Evolutionary conservation across 1,284 basidiomycete genomes (phyloP), one percentile per base, ranked within the genome.

Genomic region (Ceratobasidium sp.): DNA sequence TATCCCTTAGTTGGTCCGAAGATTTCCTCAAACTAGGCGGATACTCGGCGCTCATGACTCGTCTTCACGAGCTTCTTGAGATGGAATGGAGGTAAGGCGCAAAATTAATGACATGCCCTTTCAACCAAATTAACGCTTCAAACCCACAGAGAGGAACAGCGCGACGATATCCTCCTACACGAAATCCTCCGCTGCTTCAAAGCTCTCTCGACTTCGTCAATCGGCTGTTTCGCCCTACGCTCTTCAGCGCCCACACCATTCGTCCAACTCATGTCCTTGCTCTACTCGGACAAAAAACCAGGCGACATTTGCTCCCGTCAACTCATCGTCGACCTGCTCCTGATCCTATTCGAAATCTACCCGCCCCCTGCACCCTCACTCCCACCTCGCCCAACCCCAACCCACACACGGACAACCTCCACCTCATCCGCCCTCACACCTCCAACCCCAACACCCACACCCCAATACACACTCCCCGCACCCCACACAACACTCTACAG

Each of bases 251-350:
- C 97, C 0, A 91, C 91, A 0, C 98, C 98, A 0, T 98, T 96
- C 83, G 87, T 89, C 0, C 93, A 95, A 78, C 88, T 99, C 10
- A 88, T 96, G 15, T 86, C 91, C 2, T 89, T 99, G 2, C 88
- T 99, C 3, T 99, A 95, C 85, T 97, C 96, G 0, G 97, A 98
- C 86, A 99, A 99, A 87, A 97, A 96, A 83, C 97, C 97, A 0
- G 97, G 97, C 56, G 97, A 99, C 73, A 88, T 99, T 1, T 89
- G 91, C 1, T 94, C 95, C 3, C 91, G 97, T 54, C 96, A 97
- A 83, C 89, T 98, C 69, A 96, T 99, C 70, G 86, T 95, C 70
- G 97, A 99, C 78, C 86, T 98, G 17, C 88, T 97, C 57, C 86
- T 93, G 17, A 88, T 93, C 73, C 86, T 97, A 12, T 96, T 96